Evolutionary conservation across 257 asterid genomes (phyloP).

Genomic region (Buddleja alternifolia): DNA sequence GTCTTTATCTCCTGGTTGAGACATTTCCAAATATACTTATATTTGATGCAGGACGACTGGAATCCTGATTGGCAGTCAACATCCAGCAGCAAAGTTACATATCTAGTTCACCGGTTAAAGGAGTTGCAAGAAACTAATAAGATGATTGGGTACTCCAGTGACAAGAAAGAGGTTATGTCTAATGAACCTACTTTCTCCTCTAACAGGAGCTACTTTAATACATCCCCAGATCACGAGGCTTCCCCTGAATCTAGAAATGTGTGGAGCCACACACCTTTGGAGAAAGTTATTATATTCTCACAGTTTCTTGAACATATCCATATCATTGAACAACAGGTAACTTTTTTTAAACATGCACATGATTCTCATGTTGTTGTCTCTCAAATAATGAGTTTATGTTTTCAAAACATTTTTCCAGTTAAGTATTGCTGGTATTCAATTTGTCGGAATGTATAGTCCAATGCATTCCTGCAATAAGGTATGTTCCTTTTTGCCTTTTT

Average conservation of each 20-base stretch:
- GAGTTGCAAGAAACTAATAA: slow-evolving; percentile 64
- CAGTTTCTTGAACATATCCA: slow-evolving; percentile 99
- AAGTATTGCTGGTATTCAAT: slow-evolving; percentile 69
- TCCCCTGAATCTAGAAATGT: slow-evolving; percentile 36
- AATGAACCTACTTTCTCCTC: slow-evolving; percentile 33
- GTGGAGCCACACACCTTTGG: slow-evolving; percentile 39
- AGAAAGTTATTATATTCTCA: slow-evolving; percentile 90
- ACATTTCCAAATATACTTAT: slow-evolving; percentile 23
- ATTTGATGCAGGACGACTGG: slow-evolving; percentile 83
- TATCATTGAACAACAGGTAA: slow-evolving; percentile 93
- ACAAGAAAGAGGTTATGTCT: slow-evolving; percentile 36
- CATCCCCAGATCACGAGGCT: slow-evolving; percentile 32
- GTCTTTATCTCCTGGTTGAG: slow-evolving; percentile 10
- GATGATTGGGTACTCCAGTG: slow-evolving; percentile 38
- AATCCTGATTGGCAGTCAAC: slow-evolving; percentile 99
- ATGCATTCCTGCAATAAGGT: slow-evolving; percentile 86
- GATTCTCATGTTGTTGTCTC: slow-evolving; percentile 27
- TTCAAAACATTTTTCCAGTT: slow-evolving; percentile 52
- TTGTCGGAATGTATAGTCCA: slow-evolving; percentile 90
- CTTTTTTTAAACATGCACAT: slow-evolving; percentile 24
- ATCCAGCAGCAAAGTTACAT: slow-evolving; percentile 91
- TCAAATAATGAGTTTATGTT: slow-evolving; percentile 25
- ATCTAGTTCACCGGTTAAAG: slow-evolving; percentile 66
- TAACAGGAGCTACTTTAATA: slow-evolving; percentile 27
- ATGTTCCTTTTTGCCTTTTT: slow-evolving; percentile 27